Percentiles rank a stretch among this genome's conserved stretches.
Evolutionary conservation across 495 filamentous ascomycete species (phyloP).

Genomic region (Achaetomiella virescens): DNA sequence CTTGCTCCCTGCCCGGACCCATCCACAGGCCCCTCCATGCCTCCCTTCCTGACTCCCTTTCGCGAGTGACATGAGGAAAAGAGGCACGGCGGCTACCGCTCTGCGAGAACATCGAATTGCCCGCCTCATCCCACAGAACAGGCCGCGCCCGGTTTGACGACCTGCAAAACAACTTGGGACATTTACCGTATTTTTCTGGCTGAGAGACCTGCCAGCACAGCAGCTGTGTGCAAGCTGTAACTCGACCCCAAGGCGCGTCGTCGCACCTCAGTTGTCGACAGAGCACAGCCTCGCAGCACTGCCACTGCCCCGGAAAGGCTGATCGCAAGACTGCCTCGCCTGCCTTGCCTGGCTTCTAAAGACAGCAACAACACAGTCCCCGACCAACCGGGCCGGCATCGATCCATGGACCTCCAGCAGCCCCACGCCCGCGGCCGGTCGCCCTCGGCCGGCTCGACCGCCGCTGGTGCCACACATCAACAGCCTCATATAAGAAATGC

Average conservation of each 20-base stretch:
- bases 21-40: background rate
- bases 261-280: background rate
- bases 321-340: constrained; percentile 33
- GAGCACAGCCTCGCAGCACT: constrained; percentile 36
- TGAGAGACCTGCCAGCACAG: constrained; percentile 18
- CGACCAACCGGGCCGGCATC: constrained; percentile 14
- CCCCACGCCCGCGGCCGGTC: constrained; percentile 43
- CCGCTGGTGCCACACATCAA: constrained; percentile 29
- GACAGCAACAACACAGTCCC: constrained; percentile 28
- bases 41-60: background rate
- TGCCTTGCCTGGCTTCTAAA: constrained; percentile 35
- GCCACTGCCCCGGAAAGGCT: constrained; percentile 33
- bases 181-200: background rate
- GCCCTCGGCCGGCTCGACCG: constrained; percentile 35
- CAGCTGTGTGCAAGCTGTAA: constrained; percentile 6
- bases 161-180: too few species aligned
- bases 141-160: background rate
- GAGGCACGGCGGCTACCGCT: constrained; percentile 7
- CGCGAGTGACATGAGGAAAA: constrained; percentile 9
- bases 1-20: background rate
- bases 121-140: background rate
- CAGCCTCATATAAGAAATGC: constrained; percentile 48
- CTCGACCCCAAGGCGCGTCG: constrained; percentile 21
- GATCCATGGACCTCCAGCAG: constrained; percentile 43
- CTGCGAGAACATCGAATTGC: background rate